Evolutionary conservation across 164 flowering plant genomes (phyloP).

Genomic region (Tetracentron sinense): DNA sequence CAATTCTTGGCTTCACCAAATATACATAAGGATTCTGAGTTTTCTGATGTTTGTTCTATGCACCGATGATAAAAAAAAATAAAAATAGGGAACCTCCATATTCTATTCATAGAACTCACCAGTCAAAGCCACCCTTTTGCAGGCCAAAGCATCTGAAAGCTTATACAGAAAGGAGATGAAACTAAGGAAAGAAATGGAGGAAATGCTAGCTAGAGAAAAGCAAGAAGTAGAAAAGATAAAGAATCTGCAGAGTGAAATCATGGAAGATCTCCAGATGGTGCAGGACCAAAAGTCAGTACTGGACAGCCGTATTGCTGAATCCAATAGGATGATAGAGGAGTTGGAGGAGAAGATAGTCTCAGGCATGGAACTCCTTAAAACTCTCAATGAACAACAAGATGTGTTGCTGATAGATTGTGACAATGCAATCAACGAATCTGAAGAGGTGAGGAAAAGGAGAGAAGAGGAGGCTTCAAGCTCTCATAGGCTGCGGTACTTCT

Average conservation of each 20-base stretch:
- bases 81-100: conserved; percentile 8
- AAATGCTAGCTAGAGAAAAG: conserved; percentile 32
- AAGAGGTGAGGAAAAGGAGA: conserved; percentile 45
- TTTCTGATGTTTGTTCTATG: not conserved
- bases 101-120: not conserved
- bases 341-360: conserved; percentile 54
- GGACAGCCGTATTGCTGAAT: conserved; percentile 41
- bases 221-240: conserved; percentile 41
- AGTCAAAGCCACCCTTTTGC: conserved; percentile 5
- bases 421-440: conserved; percentile 50
- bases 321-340: conserved; percentile 33
- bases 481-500: conserved; percentile 32
- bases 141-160: conserved; percentile 61
- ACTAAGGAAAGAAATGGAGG: conserved; percentile 51
- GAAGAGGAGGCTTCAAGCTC: conserved; percentile 29
- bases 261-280: conserved; percentile 43
- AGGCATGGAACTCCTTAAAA: conserved; percentile 49
- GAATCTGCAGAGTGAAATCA: conserved; percentile 28
- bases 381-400: conserved; percentile 49
- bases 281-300: conserved; percentile 36
- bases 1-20: no score
- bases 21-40: not conserved
- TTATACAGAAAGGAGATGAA: conserved; percentile 38
- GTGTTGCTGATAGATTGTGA: conserved; percentile 60
- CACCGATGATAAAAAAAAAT: not conserved